Base-by-base conservation (phyloP, 2,329 filamentous ascomycete species). In the Botrytis galanthina region DNA sequence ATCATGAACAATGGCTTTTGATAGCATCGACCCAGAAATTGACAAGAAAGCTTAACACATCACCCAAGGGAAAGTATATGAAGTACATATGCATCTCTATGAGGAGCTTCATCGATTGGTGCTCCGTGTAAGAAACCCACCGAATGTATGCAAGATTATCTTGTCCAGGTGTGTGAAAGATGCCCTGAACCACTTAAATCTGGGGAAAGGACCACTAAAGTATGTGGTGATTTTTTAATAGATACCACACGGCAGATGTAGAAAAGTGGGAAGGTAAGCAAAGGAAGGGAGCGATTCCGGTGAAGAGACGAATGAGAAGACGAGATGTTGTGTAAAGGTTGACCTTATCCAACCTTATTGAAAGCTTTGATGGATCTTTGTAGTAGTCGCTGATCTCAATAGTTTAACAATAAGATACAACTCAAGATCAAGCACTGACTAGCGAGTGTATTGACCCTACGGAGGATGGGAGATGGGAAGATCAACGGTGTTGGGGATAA, bases 61-160 rank as follows among this genome's bases (percentile, higher is more conserved):
- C 60, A 42, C 20, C 37, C 37, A 48, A 48, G 62, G 22, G 32
- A 26, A 35, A 62, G 20, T 29, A 32, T 14, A 48, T 42, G 37
- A 63, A 63, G 14, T 35, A 48, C 4, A 35, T 66, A 18, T 48
- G 63, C 22, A n/a, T 62, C 10, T 18, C 14, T 4, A 8, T 18
- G n/a, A 57, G 39, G 8, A 54, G 48, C 32, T 37, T 35, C 22
- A 51, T n/a, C 12, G 32, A 66, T 67, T 67, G 44, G 63, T 18
- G 51, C n/a, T 29, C 6, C n/a, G 51, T 26, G 35, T 37, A 46
- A 29, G 64, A 14, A 57, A 68, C 16, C 8, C 64, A 39, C 35
- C 64, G 39, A 29, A 22, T 32, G 68, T 22, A 70, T 70, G 68
- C 68, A 70, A 46, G 68, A 70, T 62, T 48, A 37, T 70, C 68